Evolutionary conservation across 1,284 basidiomycete species (phyloP), one percentile per base, ranked within the genome.

Genomic region (Schizophyllum commune): DNA sequence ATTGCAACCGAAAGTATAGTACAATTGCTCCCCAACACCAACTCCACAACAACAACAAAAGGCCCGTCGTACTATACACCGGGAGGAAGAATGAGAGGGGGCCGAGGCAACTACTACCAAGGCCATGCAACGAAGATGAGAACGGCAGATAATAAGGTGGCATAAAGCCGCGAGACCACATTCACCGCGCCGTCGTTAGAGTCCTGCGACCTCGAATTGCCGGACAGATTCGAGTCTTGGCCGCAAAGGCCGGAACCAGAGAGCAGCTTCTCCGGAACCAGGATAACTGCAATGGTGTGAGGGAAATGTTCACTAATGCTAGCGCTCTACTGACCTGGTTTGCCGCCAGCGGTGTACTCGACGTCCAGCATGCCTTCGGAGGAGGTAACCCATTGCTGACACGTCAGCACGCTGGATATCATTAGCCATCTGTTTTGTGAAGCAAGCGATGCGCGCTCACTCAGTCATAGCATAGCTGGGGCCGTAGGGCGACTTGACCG

Each of bases 341-440:
- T 47, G 32, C 87, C 88, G 27, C 87, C 87, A 58, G 73, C 74
- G 4, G 76, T 78, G 67, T 89, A 90, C 61, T 83, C 73, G 21
- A 83, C 78, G 27, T 81, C 74, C 57, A 90, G 67, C 47, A 77
- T 81, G 32, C 86, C 84, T 56, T 79, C 75, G 58, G 85, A 82
- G 39, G 85, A 88, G 9, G 86, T 81, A n/a, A 78, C 81, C 75
- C 81, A 85, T 69, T 89, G 85, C 27, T 72, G 70, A 70, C 88
- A 89, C 1, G 80, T 80, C 52, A 90, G 68, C 61, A 88, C 74
- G 64, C 86, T 88, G 63, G 11, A 59, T 19, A 39, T 8, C 51
- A 34, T 56, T 47, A 63, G 33, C 63, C 63, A 3, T 27, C 27
- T 2, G 64, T 60, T 33, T 39, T 47, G 8, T 17, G 5, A 17